Conservation (phyloP, 345 rosid species). For the Camelina hispida region DNA sequence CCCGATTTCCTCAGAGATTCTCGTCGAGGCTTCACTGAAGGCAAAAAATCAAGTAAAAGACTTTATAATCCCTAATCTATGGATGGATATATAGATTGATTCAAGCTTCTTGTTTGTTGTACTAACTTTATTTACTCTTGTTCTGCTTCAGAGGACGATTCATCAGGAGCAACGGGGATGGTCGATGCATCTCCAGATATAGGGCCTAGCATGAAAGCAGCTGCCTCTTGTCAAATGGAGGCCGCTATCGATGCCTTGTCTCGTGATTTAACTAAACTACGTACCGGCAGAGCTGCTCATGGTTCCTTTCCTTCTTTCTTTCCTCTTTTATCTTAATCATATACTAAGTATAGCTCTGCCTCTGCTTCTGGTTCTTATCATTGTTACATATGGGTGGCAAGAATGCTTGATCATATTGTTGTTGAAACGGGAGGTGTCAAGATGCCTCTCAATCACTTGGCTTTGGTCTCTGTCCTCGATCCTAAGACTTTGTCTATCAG, state of each 20-base stretch:
- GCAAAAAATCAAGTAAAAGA: conserved; percentile 65
- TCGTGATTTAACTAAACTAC: conserved; percentile 72
- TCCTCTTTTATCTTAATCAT: too few relatives aligned
- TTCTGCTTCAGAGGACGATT: conserved; percentile 66
- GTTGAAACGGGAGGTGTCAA: conserved; percentile 80
- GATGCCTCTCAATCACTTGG: conserved; percentile 81
- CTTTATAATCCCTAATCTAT: too few relatives aligned
- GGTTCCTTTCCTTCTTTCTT: conserved; percentile 45
- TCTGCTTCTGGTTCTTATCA: too few relatives aligned
- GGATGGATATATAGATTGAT: too few relatives aligned
- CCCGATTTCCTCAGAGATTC: conserved; percentile 47
- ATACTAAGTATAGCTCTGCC: too few relatives aligned
- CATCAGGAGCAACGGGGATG: conserved; percentile 47
- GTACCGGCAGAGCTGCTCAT: conserved; percentile 91
- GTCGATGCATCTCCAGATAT: conserved; percentile 61
- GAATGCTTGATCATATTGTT: conserved; percentile 77
- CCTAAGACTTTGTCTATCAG: conserved; percentile 82
- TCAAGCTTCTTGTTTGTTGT: too few relatives aligned
- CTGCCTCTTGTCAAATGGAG: conserved; percentile 82
- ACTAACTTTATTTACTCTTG: too few relatives aligned
- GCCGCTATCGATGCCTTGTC: conserved; percentile 81
- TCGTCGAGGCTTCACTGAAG: conserved; percentile 82
- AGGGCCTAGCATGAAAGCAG: conserved; percentile 70
- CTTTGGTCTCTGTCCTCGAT: conserved; percentile 88
- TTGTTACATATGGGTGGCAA: neutral